These are phyloP conservation scores for Pyrenochaeta sp. DNA, from an alignment of 2,329 filamentous ascomycete species.

Conservation along the genomic window DNA sequence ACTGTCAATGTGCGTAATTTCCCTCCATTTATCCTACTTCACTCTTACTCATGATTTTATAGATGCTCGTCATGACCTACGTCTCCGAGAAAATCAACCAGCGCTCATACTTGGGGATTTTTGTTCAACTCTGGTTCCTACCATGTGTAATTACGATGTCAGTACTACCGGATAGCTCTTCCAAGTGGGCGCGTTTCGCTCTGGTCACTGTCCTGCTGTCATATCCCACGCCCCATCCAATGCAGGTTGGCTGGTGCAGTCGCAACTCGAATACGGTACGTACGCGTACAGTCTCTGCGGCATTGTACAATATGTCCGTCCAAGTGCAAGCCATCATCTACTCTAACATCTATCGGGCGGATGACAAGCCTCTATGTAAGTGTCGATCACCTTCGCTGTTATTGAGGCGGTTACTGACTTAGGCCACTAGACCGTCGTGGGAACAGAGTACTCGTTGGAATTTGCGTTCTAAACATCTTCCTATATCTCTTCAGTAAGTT, in stretches of 20 bases:
- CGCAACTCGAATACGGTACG: constrained; percentile 68
- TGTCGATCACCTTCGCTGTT: not conserved
- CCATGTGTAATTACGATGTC: constrained; percentile 63
- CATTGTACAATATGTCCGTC: constrained; percentile 61
- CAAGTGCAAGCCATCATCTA: constrained; percentile 27
- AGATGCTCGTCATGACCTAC: constrained; percentile 54
- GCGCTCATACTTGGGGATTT: constrained; percentile 56
- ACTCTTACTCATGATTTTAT: constrained; percentile 25
- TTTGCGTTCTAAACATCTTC: constrained; percentile 42
- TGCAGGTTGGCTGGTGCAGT: constrained; percentile 65
- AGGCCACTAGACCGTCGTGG: constrained; percentile 16
- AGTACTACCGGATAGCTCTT: constrained; percentile 54
- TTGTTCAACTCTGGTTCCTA: constrained; percentile 65
- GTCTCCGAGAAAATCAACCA: constrained; percentile 56
- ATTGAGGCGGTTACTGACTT: not conserved
- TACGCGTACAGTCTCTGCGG: constrained; percentile 66
- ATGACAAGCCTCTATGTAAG: constrained; percentile 61
- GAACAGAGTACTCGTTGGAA: constrained; percentile 37
- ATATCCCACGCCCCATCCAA: constrained; percentile 53
- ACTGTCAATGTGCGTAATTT: constrained; percentile 13
- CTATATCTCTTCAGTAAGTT: constrained; percentile 41
- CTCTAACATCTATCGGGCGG: constrained; percentile 33
- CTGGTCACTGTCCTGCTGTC: constrained; percentile 42
- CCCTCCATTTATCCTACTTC: too few species aligned
- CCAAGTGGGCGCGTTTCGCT: constrained; percentile 61